Evolutionary conservation across 345 rosid genomes (phyloP), one percentile per base, ranked within the genome.

Genomic region (Sonneratia caseolaris): DNA sequence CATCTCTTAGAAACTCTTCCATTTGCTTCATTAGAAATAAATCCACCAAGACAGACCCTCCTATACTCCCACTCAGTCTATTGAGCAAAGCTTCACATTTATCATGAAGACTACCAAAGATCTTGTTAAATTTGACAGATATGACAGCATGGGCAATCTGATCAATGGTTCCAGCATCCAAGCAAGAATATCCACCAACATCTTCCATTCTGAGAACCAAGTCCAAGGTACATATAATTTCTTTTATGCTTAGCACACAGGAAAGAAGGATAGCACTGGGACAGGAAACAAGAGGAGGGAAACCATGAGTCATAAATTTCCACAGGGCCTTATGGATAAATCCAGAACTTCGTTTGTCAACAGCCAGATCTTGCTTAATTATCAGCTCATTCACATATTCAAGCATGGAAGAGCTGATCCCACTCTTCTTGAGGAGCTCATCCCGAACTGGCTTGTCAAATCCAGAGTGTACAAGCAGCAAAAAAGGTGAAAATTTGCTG

Each of bases 301-400:
- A 86, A 75, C 99, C 99, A 86, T 92, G 97, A 81, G 89, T 73
- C 84, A 88, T 84, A 72, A 85, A 86, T 77, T 88, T 96, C 91
- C 90, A 87, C 59, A 88, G 84, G 77, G 87, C 85, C 87, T 86
- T 90, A 75, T 81, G 78, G 47, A 77, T 79, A 71, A 83, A 77
- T 66, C 91, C 88, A 2, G 86, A 78, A 76, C 92, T 83, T 79
- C 86, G 80, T 80, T 83, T 86, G 75, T 87, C 89, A 47, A 86
- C 85, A 75, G 76, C 43, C 65, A 81, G 74, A 76, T 89, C 92
- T 78, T 86, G 76, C 76, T 82, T 90, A 38, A 75, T 42, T 71
- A 90, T 71, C 66, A 87, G 67, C 61, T 86, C 87, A 76, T 76
- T 79, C 72, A 88, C 75, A 73, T 84, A 89, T 67, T 85, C 90